These are phyloP conservation scores for Geotrichum citri-aurantii DNA, from an alignment of 1,139 yeast genomes.

Conservation along the genomic window DNA sequence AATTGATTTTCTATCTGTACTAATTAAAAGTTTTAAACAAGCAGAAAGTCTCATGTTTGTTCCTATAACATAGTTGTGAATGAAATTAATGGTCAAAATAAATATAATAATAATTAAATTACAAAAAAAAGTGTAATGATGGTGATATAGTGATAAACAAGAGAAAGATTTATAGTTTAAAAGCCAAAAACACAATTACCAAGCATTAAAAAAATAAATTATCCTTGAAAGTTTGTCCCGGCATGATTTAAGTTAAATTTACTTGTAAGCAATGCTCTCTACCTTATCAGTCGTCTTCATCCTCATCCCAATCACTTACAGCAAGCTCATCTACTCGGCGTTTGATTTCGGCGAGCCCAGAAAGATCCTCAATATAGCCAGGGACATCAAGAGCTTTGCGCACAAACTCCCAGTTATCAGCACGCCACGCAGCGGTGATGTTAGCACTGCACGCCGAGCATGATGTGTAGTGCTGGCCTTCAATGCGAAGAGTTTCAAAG, in stretches of 20 bases:
- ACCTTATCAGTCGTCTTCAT: conserved; percentile 11
- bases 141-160: too few relatives aligned
- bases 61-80: too few relatives aligned
- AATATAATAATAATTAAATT: too few relatives aligned
- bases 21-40: too few relatives aligned
- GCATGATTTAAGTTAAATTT: neutral
- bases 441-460: conserved; percentile 82
- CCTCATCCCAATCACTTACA: conserved; percentile 35
- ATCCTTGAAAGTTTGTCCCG: neutral
- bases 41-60: too few relatives aligned
- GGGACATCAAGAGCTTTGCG: conserved; percentile 59
- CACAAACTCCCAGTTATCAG: conserved; percentile 76
- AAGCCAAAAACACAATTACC: too few relatives aligned
- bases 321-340: conserved; percentile 59
- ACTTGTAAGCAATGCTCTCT: neutral
- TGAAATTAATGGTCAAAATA: too few relatives aligned
- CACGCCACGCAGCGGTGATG: conserved; percentile 37
- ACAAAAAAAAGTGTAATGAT: too few relatives aligned
- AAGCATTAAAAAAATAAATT: too few relatives aligned
- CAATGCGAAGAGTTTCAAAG: conserved; percentile 57
- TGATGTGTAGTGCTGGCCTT: conserved; percentile 63
- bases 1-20: too few relatives aligned
- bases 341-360: conserved; percentile 73
- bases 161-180: too few relatives aligned
- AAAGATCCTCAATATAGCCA: conserved; percentile 61